Evolutionary conservation across 208 protist genomes (phyloP), one percentile per base, ranked within the genome.

Genomic region (Acanthamoeba healyi): DNA sequence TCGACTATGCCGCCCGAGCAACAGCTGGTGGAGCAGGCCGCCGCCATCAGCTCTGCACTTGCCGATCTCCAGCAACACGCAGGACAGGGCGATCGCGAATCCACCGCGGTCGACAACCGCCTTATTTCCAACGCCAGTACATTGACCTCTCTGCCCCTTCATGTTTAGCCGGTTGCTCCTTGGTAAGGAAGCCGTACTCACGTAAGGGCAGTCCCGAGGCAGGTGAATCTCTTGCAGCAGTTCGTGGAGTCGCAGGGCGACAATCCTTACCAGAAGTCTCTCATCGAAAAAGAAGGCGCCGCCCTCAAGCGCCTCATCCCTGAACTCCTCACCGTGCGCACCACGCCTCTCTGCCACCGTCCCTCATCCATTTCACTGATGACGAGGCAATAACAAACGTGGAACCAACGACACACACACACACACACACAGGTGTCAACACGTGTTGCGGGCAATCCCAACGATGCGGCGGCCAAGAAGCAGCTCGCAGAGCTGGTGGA

Each of bases 231-330:
- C 29, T 19, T 86, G n/a, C 38, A 86, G 46, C 77, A 54, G 38
- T 58, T 86, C 77, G 42, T 51, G n/a, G 77, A 86, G 77, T 58
- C 77, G 38, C 77, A 86, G 36, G 77, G 77, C 38, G 77, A 86
- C 38, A 40, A 40, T 2, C 40, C 77, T 1, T 86, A 40, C n/a
- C 29, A 58, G 38, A 86, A 54, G 36, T 17, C 77, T 1, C 77
- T 40, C 26, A 19, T 90, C n/a, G 82, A 90, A 32, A 58, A 44
- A 32, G 82, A 58, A 15, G 46, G n/a, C 82, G 32, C 24, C 44
- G 54, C 82, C 22, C 82, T 90, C 38, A 34, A 67, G 32, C 42
- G 40, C 34, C 82, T 90, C n/a, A 19, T 90, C 32, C 82, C 82
- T 17, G 77, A 86, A 86, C 38, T 86, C 4, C 42, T 54, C 9